Percentiles rank a stretch among this genome's conserved stretches.
These are phyloP conservation scores for Juglanconis sp. DNA, from an alignment of 2,329 filamentous ascomycete genomes.

Conservation along the genomic window DNA sequence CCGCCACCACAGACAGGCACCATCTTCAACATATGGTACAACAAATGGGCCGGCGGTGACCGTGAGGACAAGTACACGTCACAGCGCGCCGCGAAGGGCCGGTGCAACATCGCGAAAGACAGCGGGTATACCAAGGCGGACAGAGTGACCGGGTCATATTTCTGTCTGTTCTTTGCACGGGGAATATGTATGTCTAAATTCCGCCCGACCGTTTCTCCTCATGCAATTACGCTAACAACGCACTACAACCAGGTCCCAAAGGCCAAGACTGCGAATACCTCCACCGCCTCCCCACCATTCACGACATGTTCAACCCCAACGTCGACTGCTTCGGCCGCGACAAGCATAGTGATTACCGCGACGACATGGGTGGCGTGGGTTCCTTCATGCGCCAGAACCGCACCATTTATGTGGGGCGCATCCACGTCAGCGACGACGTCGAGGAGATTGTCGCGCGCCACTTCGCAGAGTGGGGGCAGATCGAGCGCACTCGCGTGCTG, in stretches of 20 bases:
- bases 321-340: conserved; percentile 94
- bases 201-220: conserved; percentile 54
- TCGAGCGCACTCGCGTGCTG: conserved; percentile 84
- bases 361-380: conserved; percentile 97
- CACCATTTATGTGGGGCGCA: conserved; percentile 88
- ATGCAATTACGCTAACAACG: conserved; percentile 30
- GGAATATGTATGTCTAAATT: conserved; percentile 58
- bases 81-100: conserved; percentile 75
- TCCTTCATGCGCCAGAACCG: conserved; percentile 91
- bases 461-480: conserved; percentile 93
- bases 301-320: conserved; percentile 90
- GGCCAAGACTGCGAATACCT: conserved; percentile 93
- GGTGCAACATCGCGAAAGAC: conserved; percentile 82
- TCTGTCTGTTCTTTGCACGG: conserved; percentile 89
- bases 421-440: conserved; percentile 94
- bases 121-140: conserved; percentile 77
- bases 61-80: conserved; percentile 87
- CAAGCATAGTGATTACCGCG: conserved; percentile 88
- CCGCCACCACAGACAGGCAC: conserved; percentile 89
- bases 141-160: conserved; percentile 74
- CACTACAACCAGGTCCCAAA: conserved; percentile 54
- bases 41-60: conserved; percentile 96
- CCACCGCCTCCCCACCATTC: conserved; percentile 79
- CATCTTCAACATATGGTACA: conserved; percentile 98
- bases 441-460: conserved; percentile 93